Evolutionary conservation across 2,329 filamentous ascomycete genomes (phyloP).

Genomic region (Penicillium sp.): DNA sequence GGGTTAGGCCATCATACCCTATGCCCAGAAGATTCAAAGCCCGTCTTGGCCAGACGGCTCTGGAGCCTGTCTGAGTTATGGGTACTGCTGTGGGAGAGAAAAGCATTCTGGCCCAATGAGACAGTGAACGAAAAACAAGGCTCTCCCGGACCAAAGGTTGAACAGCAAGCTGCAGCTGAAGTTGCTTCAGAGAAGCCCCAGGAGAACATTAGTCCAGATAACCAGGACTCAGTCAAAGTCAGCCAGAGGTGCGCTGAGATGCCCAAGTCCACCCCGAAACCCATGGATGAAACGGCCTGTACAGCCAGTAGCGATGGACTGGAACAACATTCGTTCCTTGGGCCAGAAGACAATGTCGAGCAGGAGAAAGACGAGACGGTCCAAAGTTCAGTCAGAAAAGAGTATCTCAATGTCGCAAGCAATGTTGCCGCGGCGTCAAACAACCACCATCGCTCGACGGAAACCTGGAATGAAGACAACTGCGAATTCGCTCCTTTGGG

Average conservation of each 20-base stretch:
- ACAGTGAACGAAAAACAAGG: not conserved
- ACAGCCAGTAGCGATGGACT: not conserved
- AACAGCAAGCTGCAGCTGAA: not conserved
- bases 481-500: not conserved
- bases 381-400: not conserved
- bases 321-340: not conserved
- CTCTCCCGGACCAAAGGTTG: not conserved
- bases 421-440: not conserved
- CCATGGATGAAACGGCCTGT: not conserved
- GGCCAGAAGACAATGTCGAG: not conserved
- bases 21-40: not conserved
- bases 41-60: conserved; percentile 7
- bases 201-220: not conserved
- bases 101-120: conserved; percentile 10
- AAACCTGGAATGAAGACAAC: not conserved
- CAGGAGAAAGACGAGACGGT: not conserved
- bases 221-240: not conserved
- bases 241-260: not conserved
- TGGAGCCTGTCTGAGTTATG: conserved; percentile 28
- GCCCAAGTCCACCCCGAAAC: not conserved
- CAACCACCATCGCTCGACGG: not conserved
- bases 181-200: not conserved
- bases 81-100: conserved; percentile 18
- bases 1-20: conserved; percentile 11
- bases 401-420: not conserved